A percentile compares a stretch with the other conserved stretches of the same genome.
Conservation (phyloP, 2,329 filamentous ascomycete species). For the Aspergillus luchuensis region DNA sequence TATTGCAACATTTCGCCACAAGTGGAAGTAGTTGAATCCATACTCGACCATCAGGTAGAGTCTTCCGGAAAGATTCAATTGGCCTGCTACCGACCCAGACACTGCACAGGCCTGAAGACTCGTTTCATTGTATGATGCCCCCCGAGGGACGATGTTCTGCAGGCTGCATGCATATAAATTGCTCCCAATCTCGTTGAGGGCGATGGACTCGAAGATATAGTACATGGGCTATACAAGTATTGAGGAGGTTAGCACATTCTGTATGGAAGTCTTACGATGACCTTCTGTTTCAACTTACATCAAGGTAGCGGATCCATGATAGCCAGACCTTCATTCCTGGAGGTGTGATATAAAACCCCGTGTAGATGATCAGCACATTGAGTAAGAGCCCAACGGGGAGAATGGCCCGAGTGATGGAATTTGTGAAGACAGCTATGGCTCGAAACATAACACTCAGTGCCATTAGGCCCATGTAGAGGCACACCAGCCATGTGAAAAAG, state of each 20-base stretch:
- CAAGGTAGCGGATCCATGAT: constrained; percentile 75
- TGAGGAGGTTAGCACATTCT: neutral
- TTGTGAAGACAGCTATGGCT: constrained; percentile 69
- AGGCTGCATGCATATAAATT: constrained; percentile 3
- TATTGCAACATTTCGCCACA: constrained; percentile 12
- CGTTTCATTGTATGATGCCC: neutral
- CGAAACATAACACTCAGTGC: constrained; percentile 75
- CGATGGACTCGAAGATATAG: constrained; percentile 9
- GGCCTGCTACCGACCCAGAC: neutral
- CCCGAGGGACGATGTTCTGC: neutral
- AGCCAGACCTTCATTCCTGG: constrained; percentile 72
- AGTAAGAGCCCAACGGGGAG: constrained; percentile 77
- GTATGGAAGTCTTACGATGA: neutral
- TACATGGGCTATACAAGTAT: constrained; percentile 2
- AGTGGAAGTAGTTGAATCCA: neutral
- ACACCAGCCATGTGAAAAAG: constrained; percentile 69
- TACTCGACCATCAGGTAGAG: constrained; percentile 6
- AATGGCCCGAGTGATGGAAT: constrained; percentile 79
- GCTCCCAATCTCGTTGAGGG: constrained; percentile 8
- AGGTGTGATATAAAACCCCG: constrained; percentile 75
- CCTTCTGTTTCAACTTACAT: constrained; percentile 63
- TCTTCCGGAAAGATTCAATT: neutral
- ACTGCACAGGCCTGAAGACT: constrained; percentile 6
- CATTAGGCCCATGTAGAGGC: constrained; percentile 53
- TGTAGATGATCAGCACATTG: constrained; percentile 74